Base-by-base conservation (phyloP, 345 rosid genomes). In the Lepidium sativum region DNA sequence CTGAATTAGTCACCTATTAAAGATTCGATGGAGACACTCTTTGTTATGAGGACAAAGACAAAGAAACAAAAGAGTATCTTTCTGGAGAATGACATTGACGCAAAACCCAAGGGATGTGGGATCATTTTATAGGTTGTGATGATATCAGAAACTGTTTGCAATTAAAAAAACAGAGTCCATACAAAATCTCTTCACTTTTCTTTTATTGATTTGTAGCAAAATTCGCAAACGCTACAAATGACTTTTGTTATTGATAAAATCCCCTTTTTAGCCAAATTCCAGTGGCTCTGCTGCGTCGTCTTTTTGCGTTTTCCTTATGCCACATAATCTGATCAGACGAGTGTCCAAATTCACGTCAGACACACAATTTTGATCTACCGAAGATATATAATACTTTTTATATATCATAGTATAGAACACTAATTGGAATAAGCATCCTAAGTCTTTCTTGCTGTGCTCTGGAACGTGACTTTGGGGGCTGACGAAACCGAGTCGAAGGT, bases 241-340 rank as follows among this genome's bases (percentile, higher is more conserved):
- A 45, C 57, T 11, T 67, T 67, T 5, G 43, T 8, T 45, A 40
- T 25, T 37, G 56, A 68, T 59, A 49, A 63, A 14, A 25, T 16
- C 0, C 7, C 4, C 9, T 6, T 20, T 47, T 37, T n/a, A 43
- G 34, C 12, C 12, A 6, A 32, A 2, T 17, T 17, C 39, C 8
- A 59, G 60, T 69, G 73, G 73, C 27, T 60, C 6, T 14, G 60
- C 27, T 59, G 63, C 60, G 35, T 60, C 62, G 68, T 60, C 67
- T 52, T 61, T 61, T 38, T 20, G 54, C 25, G 5, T 9, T 45
- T n/a, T 53, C 5, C 68, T 44, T 0, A 13, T 69, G 67, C 69
- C 74, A 70, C 75, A 71, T 54, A 51, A 45, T 55, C 40, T 40
- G 38, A 71, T 71, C 11, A 41, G 70, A 71, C 70, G 75, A 56